These are phyloP conservation scores for Zasmidium citrigriseum DNA, from an alignment of 2,329 filamentous ascomycete species.

Conservation along the genomic window DNA sequence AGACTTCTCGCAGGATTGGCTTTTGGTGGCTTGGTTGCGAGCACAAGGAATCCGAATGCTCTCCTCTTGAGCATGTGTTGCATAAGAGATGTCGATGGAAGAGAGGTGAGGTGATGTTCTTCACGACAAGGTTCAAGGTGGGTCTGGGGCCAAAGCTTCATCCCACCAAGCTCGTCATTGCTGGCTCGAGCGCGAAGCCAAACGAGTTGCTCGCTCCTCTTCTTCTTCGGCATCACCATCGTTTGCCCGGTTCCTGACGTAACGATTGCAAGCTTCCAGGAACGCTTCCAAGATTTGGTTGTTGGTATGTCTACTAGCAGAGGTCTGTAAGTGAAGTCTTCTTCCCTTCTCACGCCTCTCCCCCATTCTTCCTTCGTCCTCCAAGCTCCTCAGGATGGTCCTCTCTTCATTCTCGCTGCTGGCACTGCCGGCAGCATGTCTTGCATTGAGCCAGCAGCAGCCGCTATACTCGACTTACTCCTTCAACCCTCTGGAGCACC, in stretches of 20 bases:
- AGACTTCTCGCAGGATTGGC: too few relatives aligned
- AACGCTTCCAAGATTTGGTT: not conserved
- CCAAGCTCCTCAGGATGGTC: not conserved
- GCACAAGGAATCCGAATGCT: too few relatives aligned
- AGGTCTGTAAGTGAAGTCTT: not conserved
- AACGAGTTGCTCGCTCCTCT: not conserved
- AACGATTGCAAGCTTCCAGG: not conserved
- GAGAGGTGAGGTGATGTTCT: too few relatives aligned
- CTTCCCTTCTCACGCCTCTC: not conserved
- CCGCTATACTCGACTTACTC: conserved; percentile 37
- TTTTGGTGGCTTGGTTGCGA: too few relatives aligned
- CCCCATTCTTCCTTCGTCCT: not conserved
- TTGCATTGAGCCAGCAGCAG: conserved; percentile 26
- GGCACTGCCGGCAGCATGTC: conserved; percentile 17
- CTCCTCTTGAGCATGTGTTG: too few relatives aligned
- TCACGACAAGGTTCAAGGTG: not conserved
- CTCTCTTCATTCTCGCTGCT: conserved; percentile 2
- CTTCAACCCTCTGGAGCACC: conserved; percentile 52
- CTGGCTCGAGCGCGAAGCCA: not conserved
- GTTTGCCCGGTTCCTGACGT: not conserved
- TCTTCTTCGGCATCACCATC: not conserved
- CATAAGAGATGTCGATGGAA: too few relatives aligned
- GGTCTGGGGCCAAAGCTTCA: not conserved
- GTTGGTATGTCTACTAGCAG: not conserved
- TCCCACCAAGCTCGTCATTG: not conserved